Evolutionary conservation across 2,329 filamentous ascomycete species (phyloP).

Genomic region (Cladosporium halotolerans): DNA sequence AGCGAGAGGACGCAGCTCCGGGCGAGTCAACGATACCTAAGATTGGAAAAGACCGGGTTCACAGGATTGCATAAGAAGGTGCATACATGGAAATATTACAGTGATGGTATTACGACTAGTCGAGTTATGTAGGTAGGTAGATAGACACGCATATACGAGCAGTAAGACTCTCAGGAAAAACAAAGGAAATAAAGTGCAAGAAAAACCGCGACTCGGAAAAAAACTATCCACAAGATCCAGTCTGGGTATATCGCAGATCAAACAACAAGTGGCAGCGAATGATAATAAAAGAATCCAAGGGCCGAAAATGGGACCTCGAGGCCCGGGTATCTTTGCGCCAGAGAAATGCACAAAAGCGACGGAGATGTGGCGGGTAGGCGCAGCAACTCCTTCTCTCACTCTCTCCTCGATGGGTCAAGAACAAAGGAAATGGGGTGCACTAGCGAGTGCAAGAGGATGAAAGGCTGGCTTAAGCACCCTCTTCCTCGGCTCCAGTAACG

Average conservation of each 20-base stretch:
- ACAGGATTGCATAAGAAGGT: too few species aligned
- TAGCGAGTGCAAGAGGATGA: neutral
- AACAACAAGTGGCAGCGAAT: slow-evolving; percentile 2
- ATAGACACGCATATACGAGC: slow-evolving; percentile 1
- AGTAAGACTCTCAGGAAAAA: neutral
- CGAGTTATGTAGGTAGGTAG: neutral
- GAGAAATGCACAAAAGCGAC: slow-evolving; percentile 4
- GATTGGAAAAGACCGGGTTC: too few species aligned
- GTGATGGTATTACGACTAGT: slow-evolving; percentile 1
- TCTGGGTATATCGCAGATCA: slow-evolving; percentile 17
- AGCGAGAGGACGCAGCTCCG: neutral
- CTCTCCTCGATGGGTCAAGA: neutral
- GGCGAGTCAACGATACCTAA: neutral
- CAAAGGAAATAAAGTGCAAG: neutral
- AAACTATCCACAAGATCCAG: slow-evolving; percentile 12
- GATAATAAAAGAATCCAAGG: neutral
- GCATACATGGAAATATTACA: neutral
- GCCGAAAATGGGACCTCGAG: neutral
- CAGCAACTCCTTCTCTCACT: neutral
- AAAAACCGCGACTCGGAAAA: slow-evolving; percentile 1
- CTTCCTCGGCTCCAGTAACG: slow-evolving; percentile 10
- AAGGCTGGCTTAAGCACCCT: neutral
- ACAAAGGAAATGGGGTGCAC: slow-evolving; percentile 10
- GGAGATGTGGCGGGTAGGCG: neutral
- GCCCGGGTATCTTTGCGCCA: slow-evolving; percentile 10